A percentile compares a stretch with the other conserved stretches of the same genome.
phyloP scores from a whole-genome alignment of 495 filamentous ascomycete species.

The Endocarpon pusillum region DNA sequence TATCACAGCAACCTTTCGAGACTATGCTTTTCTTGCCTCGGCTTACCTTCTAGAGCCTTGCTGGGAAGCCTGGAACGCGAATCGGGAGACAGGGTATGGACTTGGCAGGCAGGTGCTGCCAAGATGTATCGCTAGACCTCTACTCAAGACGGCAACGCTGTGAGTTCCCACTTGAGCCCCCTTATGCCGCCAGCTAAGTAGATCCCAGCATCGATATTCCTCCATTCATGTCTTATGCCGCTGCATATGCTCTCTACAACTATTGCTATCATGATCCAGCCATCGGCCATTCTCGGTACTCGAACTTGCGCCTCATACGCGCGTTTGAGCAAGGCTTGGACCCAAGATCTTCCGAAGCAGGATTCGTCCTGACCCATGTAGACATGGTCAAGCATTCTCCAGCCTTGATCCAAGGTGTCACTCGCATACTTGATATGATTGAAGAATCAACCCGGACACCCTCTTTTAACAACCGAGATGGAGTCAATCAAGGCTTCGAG shows the following conservation, averaged over 20 bases:
- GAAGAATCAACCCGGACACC: too few species aligned
- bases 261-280: constrained; percentile 52
- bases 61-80: constrained; percentile 48
- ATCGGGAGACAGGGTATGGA: constrained; percentile 50
- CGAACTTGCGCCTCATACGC: constrained; percentile 69
- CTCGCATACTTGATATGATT: constrained; percentile 45
- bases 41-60: constrained; percentile 92
- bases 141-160: constrained; percentile 63
- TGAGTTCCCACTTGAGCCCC: constrained; percentile 27
- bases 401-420: constrained; percentile 47
- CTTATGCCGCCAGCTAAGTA: constrained; percentile 1
- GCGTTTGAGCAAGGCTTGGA: constrained; percentile 80
- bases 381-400: constrained; percentile 73
- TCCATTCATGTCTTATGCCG: constrained; percentile 94
- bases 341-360: constrained; percentile 73
- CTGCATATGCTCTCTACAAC: constrained; percentile 82
- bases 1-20: constrained; percentile 70
- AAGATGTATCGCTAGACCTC: constrained; percentile 49
- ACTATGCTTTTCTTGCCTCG: constrained; percentile 79
- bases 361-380: constrained; percentile 70
- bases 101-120: constrained; percentile 57
- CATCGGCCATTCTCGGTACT: constrained; percentile 43
- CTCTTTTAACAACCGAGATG: constrained; percentile 27
- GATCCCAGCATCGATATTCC: constrained; percentile 24
- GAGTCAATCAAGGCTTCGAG: constrained; percentile 46